A percentile compares a stretch with the other conserved stretches of the same genome.
Conservation (phyloP, 345 rosid species). For the Trapa bicornis region DNA sequence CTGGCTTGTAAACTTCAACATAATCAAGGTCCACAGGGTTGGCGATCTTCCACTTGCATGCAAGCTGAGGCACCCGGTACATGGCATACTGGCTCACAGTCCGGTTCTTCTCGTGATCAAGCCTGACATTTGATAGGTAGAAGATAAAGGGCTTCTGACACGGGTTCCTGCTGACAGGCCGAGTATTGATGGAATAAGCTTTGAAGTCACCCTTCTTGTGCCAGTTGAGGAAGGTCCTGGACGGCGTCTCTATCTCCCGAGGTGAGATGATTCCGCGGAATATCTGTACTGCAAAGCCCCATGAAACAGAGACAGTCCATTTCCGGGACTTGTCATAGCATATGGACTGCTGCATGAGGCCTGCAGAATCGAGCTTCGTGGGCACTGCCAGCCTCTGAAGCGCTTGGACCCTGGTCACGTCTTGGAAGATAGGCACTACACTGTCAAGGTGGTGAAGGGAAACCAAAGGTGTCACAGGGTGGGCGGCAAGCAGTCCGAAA, state of each 20-base stretch:
- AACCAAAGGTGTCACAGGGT: slow-evolving; percentile 75
- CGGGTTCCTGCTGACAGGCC: slow-evolving; percentile 71
- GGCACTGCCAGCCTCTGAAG: slow-evolving; percentile 51
- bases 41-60: slow-evolving; percentile 76
- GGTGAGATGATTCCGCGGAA: slow-evolving; percentile 78
- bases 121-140: slow-evolving; percentile 39
- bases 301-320: slow-evolving; percentile 83
- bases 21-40: slow-evolving; percentile 35
- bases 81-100: slow-evolving; percentile 52
- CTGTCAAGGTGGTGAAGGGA: slow-evolving; percentile 91
- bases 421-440: slow-evolving; percentile 88
- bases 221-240: slow-evolving; percentile 94
- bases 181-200: slow-evolving; percentile 91
- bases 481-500: slow-evolving; percentile 89
- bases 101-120: slow-evolving; percentile 27
- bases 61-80: slow-evolving; percentile 44
- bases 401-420: slow-evolving; percentile 61
- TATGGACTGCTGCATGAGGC: slow-evolving; percentile 83
- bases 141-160: slow-evolving; percentile 91
- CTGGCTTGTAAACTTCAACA: slow-evolving; percentile 50
- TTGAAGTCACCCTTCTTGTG: slow-evolving; percentile 81
- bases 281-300: slow-evolving; percentile 87
- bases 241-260: slow-evolving; percentile 90
- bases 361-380: slow-evolving; percentile 68
- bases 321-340: slow-evolving; percentile 60